Evolutionary conservation across 1,139 yeast species (phyloP), one percentile per base, ranked within the genome.

Genomic region (Barnettozyma hawaiiensis): DNA sequence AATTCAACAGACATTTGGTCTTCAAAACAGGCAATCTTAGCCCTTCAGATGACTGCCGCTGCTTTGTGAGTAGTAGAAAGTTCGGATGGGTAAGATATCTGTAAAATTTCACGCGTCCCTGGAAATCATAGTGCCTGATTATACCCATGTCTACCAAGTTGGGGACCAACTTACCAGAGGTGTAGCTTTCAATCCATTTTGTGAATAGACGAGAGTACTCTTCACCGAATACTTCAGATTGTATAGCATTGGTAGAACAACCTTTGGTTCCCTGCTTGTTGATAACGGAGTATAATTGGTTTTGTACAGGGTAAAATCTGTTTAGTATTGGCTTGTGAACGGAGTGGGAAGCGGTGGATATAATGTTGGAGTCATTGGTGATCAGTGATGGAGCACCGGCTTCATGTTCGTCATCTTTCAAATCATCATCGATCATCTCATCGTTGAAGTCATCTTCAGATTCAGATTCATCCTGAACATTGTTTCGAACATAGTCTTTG

Each of bases 51-150:
- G 59, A 62, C 3, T 43, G 43, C 1, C 54, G 53, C 22, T 54
- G 52, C 16, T 51, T 47, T 1, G 58, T 50, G 34, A 67, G 58
- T 15, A 51, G 55, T 11, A 63, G 49, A 40, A 67, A 71, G 39
- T 70, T 64, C 5, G 62, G 58, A 33, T 69, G 67, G 0, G 82
- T 71, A 49, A 81, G 78, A 51, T 85, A 80, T 32, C 95, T 68
- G 58, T 78, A 85, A 52, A 78, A 85, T 54, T 85, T 84, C 49
- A 73, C 69, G 51, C 87, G 78, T 0, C 95, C 94, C 47, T 77
- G 79, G 50, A 80, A 79, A 54, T 85, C 94, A 47, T 80, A 76
- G 22, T 81, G 81, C 46, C 85, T 69, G 1, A 83, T 70, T 2
- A 86, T 63, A 2, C 73, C 62, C 35, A 67, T 56, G 36, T 69